Evolutionary conservation across 805 yeast species (phyloP), one percentile per base, ranked within the genome.

Genomic region (Huiozyma naganishii): DNA sequence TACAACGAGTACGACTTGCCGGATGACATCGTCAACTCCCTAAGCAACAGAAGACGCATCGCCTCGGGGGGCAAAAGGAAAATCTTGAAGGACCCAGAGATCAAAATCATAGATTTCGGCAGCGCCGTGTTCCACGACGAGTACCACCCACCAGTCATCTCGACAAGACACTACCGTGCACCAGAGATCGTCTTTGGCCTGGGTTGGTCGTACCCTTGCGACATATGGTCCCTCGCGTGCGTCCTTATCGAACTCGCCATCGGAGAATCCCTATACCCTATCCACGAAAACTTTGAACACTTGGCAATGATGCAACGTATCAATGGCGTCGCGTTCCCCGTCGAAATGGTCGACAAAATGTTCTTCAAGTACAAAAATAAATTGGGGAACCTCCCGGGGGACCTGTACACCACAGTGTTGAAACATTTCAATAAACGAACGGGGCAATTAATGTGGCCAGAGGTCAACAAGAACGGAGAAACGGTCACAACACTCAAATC

Each of bases 151-250:
- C 77, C 83, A 17, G 79, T 92, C 11, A 95, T 92, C 8, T 85
- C 95, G 6, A 92, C 99, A 1, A 72, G 99, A 41, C 98, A 92
- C 63, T 92, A 92, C 62, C 70, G 98, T 43, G 98, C 98, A 0
- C 98, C 98, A 0, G 98, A 92, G 61, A 88, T 92, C 49, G 87
- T 90, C 1, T 66, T 92, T 29, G 96, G 96, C 1, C 72, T 77
- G n/a, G 96, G 97, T 13, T 92, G 98, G 97, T 83, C 95, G 6
- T 88, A 75, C 54, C 95, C 97, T 1, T 90, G 97, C 62, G 99
- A 92, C 61, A 69, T 90, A 67, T 92, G 99, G 99, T 85, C 95
- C 1, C 72, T 92, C 37, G 99, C 96, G 1, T 90, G 97, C 62
- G 86, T 92, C 11, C 66, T 92, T 32, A 89, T 87, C 7, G 99